Percentiles rank a stretch among this genome's conserved stretches.
These are phyloP conservation scores for Phanerochaete carnosa DNA, from an alignment of 768 basidiomycete species.

Conservation along the genomic window DNA sequence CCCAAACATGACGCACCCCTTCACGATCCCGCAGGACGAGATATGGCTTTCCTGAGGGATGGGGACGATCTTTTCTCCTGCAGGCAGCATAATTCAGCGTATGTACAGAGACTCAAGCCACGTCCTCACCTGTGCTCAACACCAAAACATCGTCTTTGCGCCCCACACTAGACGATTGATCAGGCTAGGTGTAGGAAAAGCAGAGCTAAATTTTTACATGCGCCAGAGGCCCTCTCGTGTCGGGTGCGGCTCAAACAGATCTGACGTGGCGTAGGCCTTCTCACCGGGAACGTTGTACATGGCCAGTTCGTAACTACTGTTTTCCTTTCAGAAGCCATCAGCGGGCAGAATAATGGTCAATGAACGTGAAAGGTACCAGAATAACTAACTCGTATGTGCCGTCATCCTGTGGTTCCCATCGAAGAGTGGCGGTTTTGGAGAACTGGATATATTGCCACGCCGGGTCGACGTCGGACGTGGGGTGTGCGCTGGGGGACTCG, in stretches of 20 bases:
- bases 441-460: slow-evolving; percentile 16
- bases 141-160: slow-evolving; percentile 6
- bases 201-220: slow-evolving; percentile 6
- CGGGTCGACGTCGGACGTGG: slow-evolving; percentile 9
- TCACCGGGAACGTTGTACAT: slow-evolving; percentile 7
- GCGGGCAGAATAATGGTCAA: neutral
- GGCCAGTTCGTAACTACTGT: neutral
- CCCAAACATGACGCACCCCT: slow-evolving; percentile 36
- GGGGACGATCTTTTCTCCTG: slow-evolving; percentile 14
- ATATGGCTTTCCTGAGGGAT: slow-evolving; percentile 32
- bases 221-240: slow-evolving; percentile 6
- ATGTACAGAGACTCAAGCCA: no score
- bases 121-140: neutral
- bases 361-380: slow-evolving; percentile 8
- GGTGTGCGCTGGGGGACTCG: neutral
- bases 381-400: slow-evolving; percentile 15
- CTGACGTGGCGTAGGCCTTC: slow-evolving; percentile 9
- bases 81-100: neutral
- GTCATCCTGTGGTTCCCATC: slow-evolving; percentile 16
- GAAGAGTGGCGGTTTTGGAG: neutral
- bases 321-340: neutral
- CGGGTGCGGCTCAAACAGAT: slow-evolving; percentile 8
- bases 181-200: no score
- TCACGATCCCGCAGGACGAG: slow-evolving; percentile 23
- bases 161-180: slow-evolving; percentile 3